phyloP scores from a whole-genome alignment of 371 early-diverging fungal genomes.

The Mucor sp. region DNA sequence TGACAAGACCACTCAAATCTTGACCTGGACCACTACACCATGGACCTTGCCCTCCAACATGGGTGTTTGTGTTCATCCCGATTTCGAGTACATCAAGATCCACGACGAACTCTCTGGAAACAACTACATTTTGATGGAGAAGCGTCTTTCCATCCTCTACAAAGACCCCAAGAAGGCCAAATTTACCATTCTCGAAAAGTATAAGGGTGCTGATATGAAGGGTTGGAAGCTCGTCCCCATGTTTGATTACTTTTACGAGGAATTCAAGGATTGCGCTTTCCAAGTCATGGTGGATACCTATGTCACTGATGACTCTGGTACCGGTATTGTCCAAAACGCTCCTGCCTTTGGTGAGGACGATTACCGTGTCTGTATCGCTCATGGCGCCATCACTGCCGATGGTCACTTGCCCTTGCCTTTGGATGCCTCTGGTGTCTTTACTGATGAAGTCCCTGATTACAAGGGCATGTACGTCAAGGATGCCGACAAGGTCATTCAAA shows the following conservation, averaged over 20 bases:
- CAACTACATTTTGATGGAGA: slow-evolving; percentile 86
- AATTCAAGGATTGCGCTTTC: slow-evolving; percentile 85
- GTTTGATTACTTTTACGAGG: slow-evolving; percentile 83
- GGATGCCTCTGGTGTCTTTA: slow-evolving; percentile 93
- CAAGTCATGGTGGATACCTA: slow-evolving; percentile 90
- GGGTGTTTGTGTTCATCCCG: slow-evolving; percentile 94
- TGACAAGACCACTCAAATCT: slow-evolving; percentile 80
- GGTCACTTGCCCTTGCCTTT: slow-evolving; percentile 95
- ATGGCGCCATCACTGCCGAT: slow-evolving; percentile 86
- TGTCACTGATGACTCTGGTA: slow-evolving; percentile 97
- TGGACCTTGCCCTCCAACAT: slow-evolving; percentile 99
- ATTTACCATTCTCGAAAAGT: slow-evolving; percentile 79
- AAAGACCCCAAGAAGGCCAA: slow-evolving; percentile 96
- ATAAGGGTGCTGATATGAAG: slow-evolving; percentile 85
- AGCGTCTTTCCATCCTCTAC: slow-evolving; percentile 86
- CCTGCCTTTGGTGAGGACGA: slow-evolving; percentile 99
- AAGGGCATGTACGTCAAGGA: slow-evolving; percentile 96
- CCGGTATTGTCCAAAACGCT: slow-evolving; percentile 99
- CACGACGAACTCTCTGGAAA: slow-evolving; percentile 78
- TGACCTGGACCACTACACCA: slow-evolving; percentile 99
- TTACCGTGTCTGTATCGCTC: slow-evolving; percentile 92
- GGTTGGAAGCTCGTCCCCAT: slow-evolving; percentile 94
- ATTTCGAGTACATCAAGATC: slow-evolving; percentile 96
- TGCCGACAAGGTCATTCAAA: slow-evolving; percentile 97
- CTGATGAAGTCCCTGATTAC: slow-evolving; percentile 83